Base-by-base conservation (phyloP, 768 basidiomycete genomes). In the Hypsizygus marmoreus region DNA sequence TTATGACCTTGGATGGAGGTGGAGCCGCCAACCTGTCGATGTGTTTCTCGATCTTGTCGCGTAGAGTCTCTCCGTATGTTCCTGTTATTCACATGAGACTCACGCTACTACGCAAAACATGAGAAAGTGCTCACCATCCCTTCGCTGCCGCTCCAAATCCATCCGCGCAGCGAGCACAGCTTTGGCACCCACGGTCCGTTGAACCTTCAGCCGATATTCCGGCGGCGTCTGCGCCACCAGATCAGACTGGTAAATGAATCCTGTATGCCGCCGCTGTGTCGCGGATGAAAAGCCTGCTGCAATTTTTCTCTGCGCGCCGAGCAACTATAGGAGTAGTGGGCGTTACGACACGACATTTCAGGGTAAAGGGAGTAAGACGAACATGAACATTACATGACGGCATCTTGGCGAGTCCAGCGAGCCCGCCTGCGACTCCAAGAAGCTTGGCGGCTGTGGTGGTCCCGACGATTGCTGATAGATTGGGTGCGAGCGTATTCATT, bases 361-460 rank as follows among this genome's bases (percentile, higher is more conserved):
- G 31, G 4, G 30, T 5, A 43, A n/a, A 19, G 35, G 20, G 43
- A 33, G 23, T 34, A 32, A 16, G 24, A 72, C 91, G 40, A 59
- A 95, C 93, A 71, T 93, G 88, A 49, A 95, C 90, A 66, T 98
- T 98, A 65, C 93, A 94, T 6, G 90, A 75, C 10, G 97, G 97
- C 82, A 97, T 94, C 66, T 95, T 94, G 33, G 89, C 88, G 26
- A 98, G 79, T 0, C 89, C 91, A 32, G 77, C 79, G 19, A 99
- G 77, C 46, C 97, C 97, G 45, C 97, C 97, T 30, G 97, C 94
- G 41, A 98, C 91, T 63, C 97, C 97, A 30, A 99, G 84, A 42
- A 99, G 72, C 75, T 99, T 99, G 36, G 97, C 97, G 43, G 97
- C 97, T 76, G 94, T 95, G 58, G 90, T 93, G 47, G 97, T 97